Evolutionary conservation across 345 rosid species (phyloP), one percentile per base, ranked within the genome.

Genomic region (Gossypium rotundifolium): DNA sequence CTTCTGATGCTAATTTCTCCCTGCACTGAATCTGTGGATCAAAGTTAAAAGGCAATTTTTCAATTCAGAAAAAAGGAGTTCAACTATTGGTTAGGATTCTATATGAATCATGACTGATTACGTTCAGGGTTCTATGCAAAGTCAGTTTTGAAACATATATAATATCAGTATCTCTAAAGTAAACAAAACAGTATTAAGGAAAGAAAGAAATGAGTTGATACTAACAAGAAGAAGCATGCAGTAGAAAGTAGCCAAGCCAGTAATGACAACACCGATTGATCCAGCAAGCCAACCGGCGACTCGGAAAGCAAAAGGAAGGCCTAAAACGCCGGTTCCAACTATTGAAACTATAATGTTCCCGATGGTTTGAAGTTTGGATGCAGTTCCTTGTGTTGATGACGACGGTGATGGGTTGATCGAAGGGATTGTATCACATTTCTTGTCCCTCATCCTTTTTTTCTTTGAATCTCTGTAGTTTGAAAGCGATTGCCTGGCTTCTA

Each of bases 201-300:
- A 20, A 20, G 12, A 57, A 57, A 22, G 42, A 33, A 18, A 52
- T 17, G 14, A 29, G 52, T 18, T 16, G 44, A 65, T 46, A 82
- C 97, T 86, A 45, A 92, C 98, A 46, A 94, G 98, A 70, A 94
- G 92, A 65, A 92, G 87, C 98, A 94, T 94, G 93, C 97, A 94
- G 76, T 90, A 90, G 75, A 77, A 92, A n/a, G 93, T 92, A 60
- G 91, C 77, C 65, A 83, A 14, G 58, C 93, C 95, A 58, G 87
- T 87, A 42, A 90, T 20, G 38, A 78, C 10, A 23, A 92, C 88
- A 59, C 95, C 98, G 38, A 90, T 72, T 27, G 89, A 83, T 14
- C 93, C 97, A 22, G 89, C 93, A 29, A 91, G 75, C 98, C 98
- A 94, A 51, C 98, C 98, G 58, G 98, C 97, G 29, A 91, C 68